Evolutionary conservation across 768 basidiomycete species (phyloP), one percentile per base, ranked within the genome.

Genomic region (Udeniomyces megalosporus): DNA sequence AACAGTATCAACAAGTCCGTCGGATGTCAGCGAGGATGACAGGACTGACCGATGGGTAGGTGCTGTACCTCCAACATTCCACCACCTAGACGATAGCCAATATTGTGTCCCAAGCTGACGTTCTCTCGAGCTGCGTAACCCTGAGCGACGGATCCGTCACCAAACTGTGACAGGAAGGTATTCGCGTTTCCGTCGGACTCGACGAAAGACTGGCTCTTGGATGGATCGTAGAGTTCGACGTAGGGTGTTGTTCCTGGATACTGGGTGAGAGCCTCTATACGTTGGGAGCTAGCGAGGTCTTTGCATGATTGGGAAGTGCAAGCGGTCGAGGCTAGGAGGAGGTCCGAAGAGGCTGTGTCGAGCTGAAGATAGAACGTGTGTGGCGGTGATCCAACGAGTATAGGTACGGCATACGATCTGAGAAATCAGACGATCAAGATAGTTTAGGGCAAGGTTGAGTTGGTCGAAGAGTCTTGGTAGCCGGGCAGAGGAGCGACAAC

Each of bases 331-430:
- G 60, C 60, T 7, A 61, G 44, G n/a, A 61, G 52, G 22, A 61
- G 31, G 60, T 61, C 60, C 14, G 60, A 34, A 1, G 60, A 61
- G 5, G 60, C 60, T 4, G 60, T 61, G 50, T 61, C 60, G 46
- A 61, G 42, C 31, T 61, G 60, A 4, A 61, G 52, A 50, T 55
- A 61, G 60, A 45, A 61, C 12, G 60, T 61, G 26, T 31, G 20
- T 8, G 60, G 51, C 20, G 49, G 49, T 2, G 44, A n/a, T 22
- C 60, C 60, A n/a, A 61, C 45, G 28, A 52, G 50, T 15, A 61
- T 14, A 22, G 60, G 60, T 3, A 61, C 52, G 2, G 60, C 54
- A 12, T 61, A 61, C 2, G 60, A 45, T 3, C 60, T 61, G 51
- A 17, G 8, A 42, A 8, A 8, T 42, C 17, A 42, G 38, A 17